These are phyloP conservation scores for Neocallimastix lanati DNA, from an alignment of 192 early-diverging fungal genomes.

Conservation along the genomic window DNA sequence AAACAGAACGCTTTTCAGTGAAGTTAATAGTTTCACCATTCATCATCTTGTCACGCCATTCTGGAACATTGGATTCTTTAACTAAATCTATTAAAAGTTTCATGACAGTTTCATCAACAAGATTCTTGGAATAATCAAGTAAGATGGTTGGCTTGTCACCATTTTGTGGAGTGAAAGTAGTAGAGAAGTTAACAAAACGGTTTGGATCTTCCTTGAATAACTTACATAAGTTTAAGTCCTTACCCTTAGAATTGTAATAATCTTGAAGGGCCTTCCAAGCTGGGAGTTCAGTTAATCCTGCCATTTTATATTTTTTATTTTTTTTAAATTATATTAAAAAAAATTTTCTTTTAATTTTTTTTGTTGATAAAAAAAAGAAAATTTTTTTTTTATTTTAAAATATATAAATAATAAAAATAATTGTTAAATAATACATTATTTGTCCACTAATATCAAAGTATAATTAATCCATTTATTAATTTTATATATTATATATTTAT, in stretches of 20 bases:
- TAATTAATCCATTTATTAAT: no score
- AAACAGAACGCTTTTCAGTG: conserved; percentile 70
- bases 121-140: conserved; percentile 94
- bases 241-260: conserved; percentile 64
- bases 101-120: conserved; percentile 64
- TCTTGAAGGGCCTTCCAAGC: conserved; percentile 79
- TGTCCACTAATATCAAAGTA: no score
- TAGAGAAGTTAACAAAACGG: conserved; percentile 66
- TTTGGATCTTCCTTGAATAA: conserved; percentile 55
- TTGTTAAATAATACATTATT: no score
- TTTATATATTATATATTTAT: no score
- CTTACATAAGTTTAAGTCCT: conserved; percentile 53
- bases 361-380: background rate
- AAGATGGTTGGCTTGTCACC: conserved; percentile 50
- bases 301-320: background rate
- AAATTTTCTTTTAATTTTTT: background rate
- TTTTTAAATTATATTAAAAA: background rate
- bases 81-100: conserved; percentile 62
- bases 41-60: conserved; percentile 85
- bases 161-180: conserved; percentile 34
- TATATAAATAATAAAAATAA: no score
- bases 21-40: conserved; percentile 90
- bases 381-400: no score
- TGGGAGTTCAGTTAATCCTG: conserved; percentile 32
- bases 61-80: conserved; percentile 64